phyloP scores from a whole-genome alignment of 2,329 filamentous ascomycete species.

The Periglandula ipomoeae region DNA sequence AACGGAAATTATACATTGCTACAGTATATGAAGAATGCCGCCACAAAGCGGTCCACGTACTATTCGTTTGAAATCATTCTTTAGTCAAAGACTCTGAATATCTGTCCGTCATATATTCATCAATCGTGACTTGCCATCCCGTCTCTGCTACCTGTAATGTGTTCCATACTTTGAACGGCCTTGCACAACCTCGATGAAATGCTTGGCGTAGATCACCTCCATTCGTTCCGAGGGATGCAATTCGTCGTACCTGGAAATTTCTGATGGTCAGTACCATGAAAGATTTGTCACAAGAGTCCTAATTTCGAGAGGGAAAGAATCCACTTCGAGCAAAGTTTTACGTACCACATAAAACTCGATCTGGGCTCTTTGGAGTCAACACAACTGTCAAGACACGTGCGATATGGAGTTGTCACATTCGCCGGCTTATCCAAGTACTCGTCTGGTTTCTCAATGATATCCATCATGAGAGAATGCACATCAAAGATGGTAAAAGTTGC shows the following conservation, averaged over 20 bases:
- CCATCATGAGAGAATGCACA: constrained; percentile 52
- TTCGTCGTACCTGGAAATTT: constrained; percentile 45
- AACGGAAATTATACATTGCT: too few species aligned
- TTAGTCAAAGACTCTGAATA: too few species aligned
- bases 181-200: constrained; percentile 31
- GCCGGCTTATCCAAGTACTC: constrained; percentile 54
- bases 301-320: neutral
- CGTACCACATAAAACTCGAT: constrained; percentile 58
- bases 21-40: too few species aligned
- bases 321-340: constrained; percentile 20
- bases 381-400: constrained; percentile 40
- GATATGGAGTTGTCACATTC: constrained; percentile 50
- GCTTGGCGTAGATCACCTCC: constrained; percentile 29
- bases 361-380: constrained; percentile 28
- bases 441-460: constrained; percentile 53
- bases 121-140: neutral
- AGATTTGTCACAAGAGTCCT: neutral
- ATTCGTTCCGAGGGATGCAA: constrained; percentile 62
- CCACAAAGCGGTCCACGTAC: too few species aligned
- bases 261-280: neutral
- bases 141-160: constrained; percentile 13
- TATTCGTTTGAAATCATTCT: too few species aligned
- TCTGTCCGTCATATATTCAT: neutral
- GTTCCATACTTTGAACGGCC: constrained; percentile 32
- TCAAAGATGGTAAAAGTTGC: constrained; percentile 59